phyloP scores from a whole-genome alignment of 1,284 basidiomycete species.

The Phaffia rhodozyma region DNA sequence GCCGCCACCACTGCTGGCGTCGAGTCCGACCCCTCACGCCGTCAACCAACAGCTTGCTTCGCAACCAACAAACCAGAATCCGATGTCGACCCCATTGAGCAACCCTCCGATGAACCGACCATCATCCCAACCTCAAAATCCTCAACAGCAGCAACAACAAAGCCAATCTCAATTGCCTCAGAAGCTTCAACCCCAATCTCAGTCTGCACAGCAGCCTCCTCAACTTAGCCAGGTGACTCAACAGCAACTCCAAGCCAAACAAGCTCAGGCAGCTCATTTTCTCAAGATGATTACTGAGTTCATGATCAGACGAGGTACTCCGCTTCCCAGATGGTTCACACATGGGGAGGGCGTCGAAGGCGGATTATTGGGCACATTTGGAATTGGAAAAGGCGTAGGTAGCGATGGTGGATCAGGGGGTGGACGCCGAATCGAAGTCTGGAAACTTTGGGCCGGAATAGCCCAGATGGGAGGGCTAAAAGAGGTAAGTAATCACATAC shows the following conservation, averaged over 20 bases:
- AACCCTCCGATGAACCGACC: background rate
- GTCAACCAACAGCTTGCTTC: background rate
- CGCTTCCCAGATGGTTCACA: slow-evolving; percentile 1
- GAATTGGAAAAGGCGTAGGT: slow-evolving; percentile 1
- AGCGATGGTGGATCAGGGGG: slow-evolving; percentile 7
- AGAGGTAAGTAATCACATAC: background rate
- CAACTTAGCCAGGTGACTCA: background rate
- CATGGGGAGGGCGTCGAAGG: slow-evolving; percentile 9
- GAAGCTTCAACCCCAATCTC: background rate
- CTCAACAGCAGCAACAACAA: background rate
- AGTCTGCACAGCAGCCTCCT: no score
- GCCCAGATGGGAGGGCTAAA: background rate
- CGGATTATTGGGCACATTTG: slow-evolving; percentile 2
- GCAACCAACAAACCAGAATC: background rate
- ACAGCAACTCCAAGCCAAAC: no score
- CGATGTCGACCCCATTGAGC: background rate
- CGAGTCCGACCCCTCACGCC: background rate
- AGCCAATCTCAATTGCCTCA: background rate
- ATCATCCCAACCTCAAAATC: background rate
- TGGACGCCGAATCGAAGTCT: background rate
- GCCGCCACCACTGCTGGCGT: background rate
- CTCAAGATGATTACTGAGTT: background rate
- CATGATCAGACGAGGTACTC: background rate
- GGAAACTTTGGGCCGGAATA: background rate
- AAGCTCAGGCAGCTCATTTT: background rate